phyloP scores from a whole-genome alignment of 305 asterid species.

The Solanum aculeatissimum region DNA sequence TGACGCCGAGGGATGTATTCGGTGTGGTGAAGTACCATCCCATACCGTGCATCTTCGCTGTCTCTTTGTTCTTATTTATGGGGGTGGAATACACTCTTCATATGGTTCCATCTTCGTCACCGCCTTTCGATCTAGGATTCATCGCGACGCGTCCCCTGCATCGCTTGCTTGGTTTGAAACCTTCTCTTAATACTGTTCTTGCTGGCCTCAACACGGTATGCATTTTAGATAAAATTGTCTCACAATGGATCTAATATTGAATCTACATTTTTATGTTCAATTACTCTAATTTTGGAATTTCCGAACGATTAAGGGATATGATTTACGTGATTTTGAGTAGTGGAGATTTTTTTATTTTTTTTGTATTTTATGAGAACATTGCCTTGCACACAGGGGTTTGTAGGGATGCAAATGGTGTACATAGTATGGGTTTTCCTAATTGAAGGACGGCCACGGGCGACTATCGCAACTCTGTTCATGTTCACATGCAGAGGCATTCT shows the following conservation, averaged over 20 bases:
- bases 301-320: too few species aligned
- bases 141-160: slow-evolving; percentile 48
- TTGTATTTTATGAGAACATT: too few species aligned
- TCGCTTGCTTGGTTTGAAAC: slow-evolving; percentile 55
- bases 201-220: slow-evolving; percentile 90
- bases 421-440: slow-evolving; percentile 72
- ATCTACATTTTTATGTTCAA: too few species aligned
- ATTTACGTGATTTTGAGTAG: too few species aligned
- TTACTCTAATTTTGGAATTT: too few species aligned
- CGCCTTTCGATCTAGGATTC: slow-evolving; percentile 91
- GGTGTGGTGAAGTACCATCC: slow-evolving; percentile 56
- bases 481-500: slow-evolving; percentile 92
- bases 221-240: not conserved
- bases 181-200: slow-evolving; percentile 54
- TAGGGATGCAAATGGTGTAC: slow-evolving; percentile 71
- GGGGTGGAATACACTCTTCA: slow-evolving; percentile 75
- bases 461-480: slow-evolving; percentile 76
- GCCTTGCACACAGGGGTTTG: slow-evolving; percentile 36
- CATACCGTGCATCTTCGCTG: slow-evolving; percentile 57
- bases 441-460: slow-evolving; percentile 82
- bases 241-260: not conserved
- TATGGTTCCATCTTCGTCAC: slow-evolving; percentile 57
- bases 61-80: slow-evolving; percentile 55
- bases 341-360: too few species aligned
- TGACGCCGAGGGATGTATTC: slow-evolving; percentile 49